phyloP scores from a whole-genome alignment of 805 yeast genomes.

The Ogataea pilisensis region DNA sequence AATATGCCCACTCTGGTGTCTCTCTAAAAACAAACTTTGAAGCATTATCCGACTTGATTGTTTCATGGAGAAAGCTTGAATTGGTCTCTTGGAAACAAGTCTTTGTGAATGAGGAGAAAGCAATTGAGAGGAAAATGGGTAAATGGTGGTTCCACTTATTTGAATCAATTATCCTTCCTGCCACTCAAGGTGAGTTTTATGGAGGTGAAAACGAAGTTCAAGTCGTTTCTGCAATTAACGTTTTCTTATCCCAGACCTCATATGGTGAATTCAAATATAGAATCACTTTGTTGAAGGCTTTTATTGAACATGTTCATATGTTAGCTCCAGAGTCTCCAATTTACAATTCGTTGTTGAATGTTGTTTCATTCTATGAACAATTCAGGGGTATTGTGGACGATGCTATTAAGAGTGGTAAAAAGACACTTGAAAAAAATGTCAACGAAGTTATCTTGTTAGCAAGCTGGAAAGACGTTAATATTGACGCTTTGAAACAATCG shows the following conservation, averaged over 20 bases:
- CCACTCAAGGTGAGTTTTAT: conserved; percentile 37
- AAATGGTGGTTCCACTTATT: conserved; percentile 92
- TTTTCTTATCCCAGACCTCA: conserved; percentile 71
- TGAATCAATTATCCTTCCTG: conserved; percentile 66
- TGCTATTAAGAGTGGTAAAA: conserved; percentile 42
- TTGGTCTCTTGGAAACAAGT: conserved; percentile 79
- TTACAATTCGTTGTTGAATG: conserved; percentile 48
- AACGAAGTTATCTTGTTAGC: conserved; percentile 84
- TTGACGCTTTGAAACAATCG: conserved; percentile 90
- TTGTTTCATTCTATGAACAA: conserved; percentile 62
- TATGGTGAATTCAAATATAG: conserved; percentile 70
- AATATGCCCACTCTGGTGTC: conserved; percentile 77
- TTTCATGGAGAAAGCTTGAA: conserved; percentile 89
- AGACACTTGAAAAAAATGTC: conserved; percentile 68
- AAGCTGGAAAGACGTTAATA: conserved; percentile 95
- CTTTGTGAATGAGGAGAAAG: conserved; percentile 58
- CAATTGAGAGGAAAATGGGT: conserved; percentile 48
- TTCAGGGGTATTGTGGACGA: conserved; percentile 50
- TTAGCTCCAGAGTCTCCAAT: conserved; percentile 26
- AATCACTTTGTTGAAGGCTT: conserved; percentile 58
- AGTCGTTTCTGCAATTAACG: conserved; percentile 57
- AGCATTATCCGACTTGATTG: conserved; percentile 61
- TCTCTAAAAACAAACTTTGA: conserved; percentile 55
- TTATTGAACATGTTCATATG: conserved; percentile 47
- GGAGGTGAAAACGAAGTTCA: conserved; percentile 31